Evolutionary conservation across 2,329 filamentous ascomycete species (phyloP).

Genomic region (Aspergillus brasiliensis): DNA sequence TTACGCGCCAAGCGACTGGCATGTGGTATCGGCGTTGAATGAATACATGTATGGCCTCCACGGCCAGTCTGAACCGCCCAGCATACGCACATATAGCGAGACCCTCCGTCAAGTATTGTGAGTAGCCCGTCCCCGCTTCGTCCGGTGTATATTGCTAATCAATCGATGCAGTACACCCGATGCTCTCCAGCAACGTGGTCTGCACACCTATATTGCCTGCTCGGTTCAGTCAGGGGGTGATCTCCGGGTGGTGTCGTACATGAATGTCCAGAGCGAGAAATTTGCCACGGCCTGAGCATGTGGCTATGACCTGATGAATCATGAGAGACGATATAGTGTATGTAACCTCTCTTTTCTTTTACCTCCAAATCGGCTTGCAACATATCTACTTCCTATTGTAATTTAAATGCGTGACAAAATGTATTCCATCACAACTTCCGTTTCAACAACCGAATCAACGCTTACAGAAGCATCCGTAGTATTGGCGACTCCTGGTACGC

Average conservation of each 20-base stretch:
- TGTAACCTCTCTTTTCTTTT: not conserved
- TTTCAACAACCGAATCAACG: no score
- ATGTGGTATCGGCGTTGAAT: not conserved
- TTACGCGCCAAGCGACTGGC: conserved; percentile 1
- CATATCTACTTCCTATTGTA: not conserved
- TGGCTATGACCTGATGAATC: not conserved
- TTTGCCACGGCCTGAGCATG: not conserved
- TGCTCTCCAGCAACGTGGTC: not conserved
- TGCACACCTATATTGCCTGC: conserved; percentile 1
- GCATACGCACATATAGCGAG: not conserved
- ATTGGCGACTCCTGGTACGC: no score
- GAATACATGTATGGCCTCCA: not conserved
- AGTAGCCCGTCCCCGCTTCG: not conserved
- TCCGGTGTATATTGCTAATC: not conserved
- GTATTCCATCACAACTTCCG: no score
- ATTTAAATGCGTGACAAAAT: not conserved
- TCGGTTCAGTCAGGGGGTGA: not conserved
- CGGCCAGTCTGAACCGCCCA: not conserved
- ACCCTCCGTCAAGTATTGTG: not conserved
- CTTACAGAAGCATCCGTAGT: no score
- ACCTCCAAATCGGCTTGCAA: not conserved
- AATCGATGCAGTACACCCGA: not conserved
- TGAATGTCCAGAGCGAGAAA: not conserved
- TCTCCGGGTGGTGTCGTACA: not conserved
- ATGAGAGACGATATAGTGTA: not conserved